Percentiles rank a stretch among this genome's conserved stretches.
Conservation (phyloP, 2,329 filamentous ascomycete species). For the Exophiala xenobiotica region DNA sequence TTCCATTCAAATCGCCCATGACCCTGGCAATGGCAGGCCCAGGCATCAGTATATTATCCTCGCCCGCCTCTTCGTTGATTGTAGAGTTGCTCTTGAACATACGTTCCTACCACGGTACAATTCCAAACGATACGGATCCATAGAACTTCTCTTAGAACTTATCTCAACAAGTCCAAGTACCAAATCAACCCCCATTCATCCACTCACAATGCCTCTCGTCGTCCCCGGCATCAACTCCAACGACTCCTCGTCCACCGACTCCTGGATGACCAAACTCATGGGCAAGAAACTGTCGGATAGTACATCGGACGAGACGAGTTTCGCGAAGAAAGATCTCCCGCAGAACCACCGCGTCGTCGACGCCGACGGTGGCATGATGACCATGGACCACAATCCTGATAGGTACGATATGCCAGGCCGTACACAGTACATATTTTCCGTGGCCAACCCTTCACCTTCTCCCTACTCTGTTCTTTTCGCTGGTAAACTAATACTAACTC, state of each 20-base stretch:
- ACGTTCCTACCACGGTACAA: too few species aligned
- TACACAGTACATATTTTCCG: neutral
- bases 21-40: neutral
- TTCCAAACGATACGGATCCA: too few species aligned
- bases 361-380: constrained; percentile 37
- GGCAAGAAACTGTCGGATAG: constrained; percentile 47
- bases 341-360: constrained; percentile 44
- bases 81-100: too few species aligned
- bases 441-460: too few species aligned
- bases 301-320: constrained; percentile 35
- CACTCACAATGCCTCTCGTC: constrained; percentile 47
- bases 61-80: neutral
- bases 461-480: neutral
- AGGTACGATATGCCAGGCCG: constrained; percentile 36
- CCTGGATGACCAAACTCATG: constrained; percentile 46
- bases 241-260: constrained; percentile 25
- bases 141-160: too few species aligned
- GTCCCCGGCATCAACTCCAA: constrained; percentile 43
- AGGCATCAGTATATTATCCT: constrained; percentile 1
- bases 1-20: neutral
- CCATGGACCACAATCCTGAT: constrained; percentile 44
- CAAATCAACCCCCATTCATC: neutral
- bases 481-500: neutral
- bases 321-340: constrained; percentile 49
- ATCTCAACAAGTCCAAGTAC: constrained; percentile 1